Percentiles rank a stretch among this genome's conserved stretches.
These are phyloP conservation scores for Penicillium fimorum DNA, from an alignment of 495 filamentous ascomycete species.

Conservation along the genomic window DNA sequence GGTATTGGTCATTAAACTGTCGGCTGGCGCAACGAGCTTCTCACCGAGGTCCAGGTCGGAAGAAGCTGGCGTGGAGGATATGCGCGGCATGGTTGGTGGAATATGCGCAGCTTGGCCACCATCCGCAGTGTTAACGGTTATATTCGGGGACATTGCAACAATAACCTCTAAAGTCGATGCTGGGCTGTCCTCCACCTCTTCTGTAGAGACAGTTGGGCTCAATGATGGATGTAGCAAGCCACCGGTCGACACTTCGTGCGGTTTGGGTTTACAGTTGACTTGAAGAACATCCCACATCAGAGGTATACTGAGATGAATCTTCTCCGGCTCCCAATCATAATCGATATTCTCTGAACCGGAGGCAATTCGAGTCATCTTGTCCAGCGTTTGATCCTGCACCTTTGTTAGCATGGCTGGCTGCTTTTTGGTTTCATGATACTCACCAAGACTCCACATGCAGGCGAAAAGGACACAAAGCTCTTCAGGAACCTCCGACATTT, in stretches of 20 bases:
- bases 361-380: constrained; percentile 44
- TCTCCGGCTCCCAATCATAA: constrained; percentile 46
- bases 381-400: constrained; percentile 38
- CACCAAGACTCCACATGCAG: constrained; percentile 41
- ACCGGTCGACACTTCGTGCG: constrained; percentile 27
- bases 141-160: constrained; percentile 44
- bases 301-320: constrained; percentile 49
- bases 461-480: constrained; percentile 39
- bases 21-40: constrained; percentile 39
- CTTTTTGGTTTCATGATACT: not conserved
- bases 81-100: constrained; percentile 29
- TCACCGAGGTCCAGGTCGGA: constrained; percentile 28
- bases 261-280: constrained; percentile 34
- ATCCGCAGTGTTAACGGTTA: constrained; percentile 45
- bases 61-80: constrained; percentile 21
- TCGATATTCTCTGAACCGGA: constrained; percentile 44
- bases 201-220: constrained; percentile 21
- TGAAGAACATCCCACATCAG: constrained; percentile 51
- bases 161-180: constrained; percentile 43
- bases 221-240: constrained; percentile 37
- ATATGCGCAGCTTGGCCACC: constrained; percentile 44
- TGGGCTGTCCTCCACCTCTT: constrained; percentile 28
- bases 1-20: constrained; percentile 47
- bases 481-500: constrained; percentile 47
- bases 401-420: not conserved